phyloP scores from a whole-genome alignment of 106 monocot genomes.

The Dendrobium officinale region DNA sequence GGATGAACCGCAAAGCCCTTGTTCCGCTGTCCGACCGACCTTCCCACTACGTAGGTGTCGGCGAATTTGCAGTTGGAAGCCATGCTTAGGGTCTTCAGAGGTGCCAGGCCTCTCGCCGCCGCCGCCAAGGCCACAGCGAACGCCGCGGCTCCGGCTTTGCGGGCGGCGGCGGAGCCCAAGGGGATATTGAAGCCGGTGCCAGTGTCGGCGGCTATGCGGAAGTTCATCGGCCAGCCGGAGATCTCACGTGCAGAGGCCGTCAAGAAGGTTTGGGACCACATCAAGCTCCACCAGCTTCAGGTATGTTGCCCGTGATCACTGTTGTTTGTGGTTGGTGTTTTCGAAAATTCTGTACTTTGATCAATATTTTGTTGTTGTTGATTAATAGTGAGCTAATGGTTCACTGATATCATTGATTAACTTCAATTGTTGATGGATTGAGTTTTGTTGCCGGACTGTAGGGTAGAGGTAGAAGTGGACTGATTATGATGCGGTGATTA shows the following conservation, averaged over 20 bases:
- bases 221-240: conserved; percentile 71
- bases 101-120: conserved; percentile 27
- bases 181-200: conserved; percentile 48
- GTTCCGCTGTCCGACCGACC: background rate
- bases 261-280: conserved; percentile 86
- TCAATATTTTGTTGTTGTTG: background rate
- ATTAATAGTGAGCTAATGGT: background rate
- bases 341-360: background rate
- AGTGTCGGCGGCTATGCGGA: conserved; percentile 58
- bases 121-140: conserved; percentile 15
- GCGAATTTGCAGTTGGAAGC: background rate
- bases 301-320: conserved; percentile 9
- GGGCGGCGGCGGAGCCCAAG: background rate
- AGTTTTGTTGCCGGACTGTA: background rate
- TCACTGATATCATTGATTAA: background rate
- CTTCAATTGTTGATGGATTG: background rate
- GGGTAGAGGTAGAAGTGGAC: background rate
- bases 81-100: conserved; percentile 49
- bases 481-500: background rate
- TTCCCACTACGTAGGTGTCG: too few species aligned
- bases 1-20: background rate
- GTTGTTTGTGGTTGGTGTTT: background rate
- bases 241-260: conserved; percentile 53
- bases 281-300: conserved; percentile 87
- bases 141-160: conserved; percentile 3